These are phyloP conservation scores for Fusarium sp. DNA, from an alignment of 2,329 filamentous ascomycete genomes.

Conservation along the genomic window DNA sequence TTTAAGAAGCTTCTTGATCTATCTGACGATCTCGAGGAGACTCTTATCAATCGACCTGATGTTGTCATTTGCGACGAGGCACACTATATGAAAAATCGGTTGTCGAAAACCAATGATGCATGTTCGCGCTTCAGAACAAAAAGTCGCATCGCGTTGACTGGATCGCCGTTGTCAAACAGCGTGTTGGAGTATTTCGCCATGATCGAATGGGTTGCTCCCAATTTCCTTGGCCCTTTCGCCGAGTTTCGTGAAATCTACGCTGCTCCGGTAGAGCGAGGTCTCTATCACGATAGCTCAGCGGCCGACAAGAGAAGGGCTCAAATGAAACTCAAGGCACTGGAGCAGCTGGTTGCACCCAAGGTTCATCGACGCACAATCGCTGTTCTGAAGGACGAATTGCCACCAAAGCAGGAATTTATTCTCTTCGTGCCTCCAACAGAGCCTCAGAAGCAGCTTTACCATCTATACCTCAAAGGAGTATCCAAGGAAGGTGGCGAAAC, in stretches of 20 bases:
- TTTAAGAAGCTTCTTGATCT: constrained; percentile 62
- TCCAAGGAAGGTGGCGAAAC: constrained; percentile 1
- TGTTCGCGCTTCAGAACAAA: constrained; percentile 73
- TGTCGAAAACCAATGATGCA: constrained; percentile 64
- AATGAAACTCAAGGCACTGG: constrained; percentile 78
- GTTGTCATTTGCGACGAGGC: constrained; percentile 90
- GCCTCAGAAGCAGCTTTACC: constrained; percentile 75
- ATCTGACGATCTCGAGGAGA: constrained; percentile 54
- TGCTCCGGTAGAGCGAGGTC: constrained; percentile 78
- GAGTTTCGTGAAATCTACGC: constrained; percentile 81
- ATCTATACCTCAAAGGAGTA: constrained; percentile 56
- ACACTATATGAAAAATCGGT: constrained; percentile 79
- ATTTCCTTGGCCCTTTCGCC: constrained; percentile 75
- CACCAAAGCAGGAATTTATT: constrained; percentile 84
- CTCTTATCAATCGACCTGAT: constrained; percentile 72
- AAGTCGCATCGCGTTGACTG: constrained; percentile 85
- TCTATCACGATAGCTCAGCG: constrained; percentile 73
- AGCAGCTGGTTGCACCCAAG: constrained; percentile 80
- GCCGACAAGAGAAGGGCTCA: constrained; percentile 70
- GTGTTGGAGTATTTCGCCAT: constrained; percentile 88
- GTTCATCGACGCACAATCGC: constrained; percentile 79
- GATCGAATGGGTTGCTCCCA: constrained; percentile 87
- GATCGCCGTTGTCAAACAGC: constrained; percentile 87
- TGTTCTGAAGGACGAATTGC: constrained; percentile 74
- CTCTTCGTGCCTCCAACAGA: constrained; percentile 78